Evolutionary conservation across 768 basidiomycete species (phyloP), one percentile per base, ranked within the genome.

Genomic region (Pleurotus salmoneostramineus): DNA sequence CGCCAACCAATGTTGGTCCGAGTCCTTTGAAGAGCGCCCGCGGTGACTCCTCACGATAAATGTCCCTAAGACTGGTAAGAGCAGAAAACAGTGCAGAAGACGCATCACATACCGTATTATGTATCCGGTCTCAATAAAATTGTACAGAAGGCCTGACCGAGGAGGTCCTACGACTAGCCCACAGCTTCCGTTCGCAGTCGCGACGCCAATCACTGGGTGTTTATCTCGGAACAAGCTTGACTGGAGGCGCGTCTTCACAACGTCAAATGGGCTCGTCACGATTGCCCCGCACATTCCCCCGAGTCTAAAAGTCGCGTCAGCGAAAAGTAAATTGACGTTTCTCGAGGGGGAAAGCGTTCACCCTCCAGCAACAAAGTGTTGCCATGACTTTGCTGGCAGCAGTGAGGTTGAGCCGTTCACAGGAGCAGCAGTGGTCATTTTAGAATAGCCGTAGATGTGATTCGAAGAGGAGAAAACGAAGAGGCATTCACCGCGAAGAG

Each of bases 271-370:
- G 45, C 93, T 94, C 0, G 97, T 99, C 3, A 98, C 88, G 59
- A 97, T 89, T 14, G 95, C 95, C 35, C 96, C 97, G 66, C 93
- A 93, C 95, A 98, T 96, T 42, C 95, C 97, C 27, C 96, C 97
- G 14, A 98, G 76, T 17, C 96, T 98, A 56, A 56, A 32, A 3
- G 21, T 60, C 15, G 17, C 34, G 55, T 14, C 21, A 59, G 40
- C 46, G 46, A 60, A 63, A 44, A 45, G 21, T 27, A 27, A 27
- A 27, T 27, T 27, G 52, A 50, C 37, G 27, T 6, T 55, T n/a
- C 49, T 40, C 34, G 40, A 34, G 56, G 15, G 36, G 32, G 2
- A 40, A 42, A 51, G 1, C 10, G 52, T 11, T 68, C 64, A 93
- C 93, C 91, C 93, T 77, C 93, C 93, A 32, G 89, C 93, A 6